Evolutionary conservation across 352 stramenopile genomes (phyloP), one percentile per base, ranked within the genome.

Genomic region (Phytopythium montanum): DNA sequence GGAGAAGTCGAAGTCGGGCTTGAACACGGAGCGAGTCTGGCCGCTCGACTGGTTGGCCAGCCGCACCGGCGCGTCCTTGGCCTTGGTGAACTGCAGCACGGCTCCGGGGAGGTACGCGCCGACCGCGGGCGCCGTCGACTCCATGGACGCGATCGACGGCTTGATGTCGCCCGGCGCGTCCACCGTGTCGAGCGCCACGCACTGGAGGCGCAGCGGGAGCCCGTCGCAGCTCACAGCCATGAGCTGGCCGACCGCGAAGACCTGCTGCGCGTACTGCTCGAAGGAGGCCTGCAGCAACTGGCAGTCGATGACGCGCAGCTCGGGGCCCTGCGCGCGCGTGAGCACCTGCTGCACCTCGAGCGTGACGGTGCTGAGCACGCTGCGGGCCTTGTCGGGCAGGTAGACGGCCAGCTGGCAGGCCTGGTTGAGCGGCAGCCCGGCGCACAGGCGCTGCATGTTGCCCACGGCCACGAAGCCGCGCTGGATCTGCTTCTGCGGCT

Each of bases 1-100:
- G 67, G 94, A 95, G 76, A 99, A 99, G 76, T 99, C 96, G 75
- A 99, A 99, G 60, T 99, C 96, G 1, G 83, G 86, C 48, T 97
- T 95, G 75, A 99, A 99, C 31, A 99, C 80, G 3, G 65, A 87
- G 53, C 81, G 79, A 18, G 68, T 85, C 55, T 83, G 79, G n/a
- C 85, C 85, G 10, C 70, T 83, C 21, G 79, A 88, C 65, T 93
- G 85, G 65, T 94, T 94, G 4, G 78, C 76, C 33, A 94, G 81
- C 6, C 84, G 84, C 53, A 94, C 75, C 0, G 81, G 81, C 18
- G 81, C 79, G 46, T 92, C 83, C 54, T 90, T 88, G 57, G 52
- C 65, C 69, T 94, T 94, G 50, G 81, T 81, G 54, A 94, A 94
- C 56, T 73, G 85, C 36, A 94, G 73, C 49, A 92, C 77, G 42